Percentiles rank a stretch among this genome's conserved stretches.
These are phyloP conservation scores for Chamaecrista fasciculata DNA, from an alignment of 306 rosid species.

Conservation along the genomic window DNA sequence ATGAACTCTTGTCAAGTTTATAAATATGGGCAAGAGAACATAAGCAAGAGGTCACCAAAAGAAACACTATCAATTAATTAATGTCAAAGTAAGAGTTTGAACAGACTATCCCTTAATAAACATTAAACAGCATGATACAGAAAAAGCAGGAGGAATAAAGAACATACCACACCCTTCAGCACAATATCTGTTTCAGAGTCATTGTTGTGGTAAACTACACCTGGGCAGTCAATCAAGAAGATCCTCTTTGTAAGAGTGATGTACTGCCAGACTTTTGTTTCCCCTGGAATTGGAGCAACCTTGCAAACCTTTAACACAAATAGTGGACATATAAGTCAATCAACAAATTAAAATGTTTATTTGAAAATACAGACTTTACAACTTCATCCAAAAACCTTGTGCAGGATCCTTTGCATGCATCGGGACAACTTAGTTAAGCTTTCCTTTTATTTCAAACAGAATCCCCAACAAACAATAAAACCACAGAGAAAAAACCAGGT, in stretches of 20 bases:
- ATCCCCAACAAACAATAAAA: neutral
- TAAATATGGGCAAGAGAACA: neutral
- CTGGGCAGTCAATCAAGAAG: slow-evolving; percentile 91
- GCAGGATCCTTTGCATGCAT: neutral
- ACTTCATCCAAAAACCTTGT: no score
- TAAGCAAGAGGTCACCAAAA: neutral
- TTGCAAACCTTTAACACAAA: no score
- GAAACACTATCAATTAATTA: neutral
- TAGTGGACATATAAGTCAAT: no score
- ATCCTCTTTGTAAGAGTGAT: slow-evolving; percentile 96
- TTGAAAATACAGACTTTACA: no score
- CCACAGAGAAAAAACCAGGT: slow-evolving; percentile 18
- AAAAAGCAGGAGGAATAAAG: neutral
- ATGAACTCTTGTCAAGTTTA: slow-evolving; percentile 58
- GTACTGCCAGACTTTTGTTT: no score
- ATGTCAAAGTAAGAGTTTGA: neutral
- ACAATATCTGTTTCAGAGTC: slow-evolving; percentile 91
- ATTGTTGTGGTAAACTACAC: slow-evolving; percentile 78
- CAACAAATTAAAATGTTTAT: no score
- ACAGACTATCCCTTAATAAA: slow-evolving; percentile 1
- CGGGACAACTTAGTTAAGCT: neutral
- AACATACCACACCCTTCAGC: slow-evolving; percentile 89
- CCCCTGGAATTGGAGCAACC: no score
- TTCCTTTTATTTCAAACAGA: neutral
- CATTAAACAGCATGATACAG: neutral